Conservation (phyloP, 441 rosid genomes). For the Sinapis alba region DNA sequence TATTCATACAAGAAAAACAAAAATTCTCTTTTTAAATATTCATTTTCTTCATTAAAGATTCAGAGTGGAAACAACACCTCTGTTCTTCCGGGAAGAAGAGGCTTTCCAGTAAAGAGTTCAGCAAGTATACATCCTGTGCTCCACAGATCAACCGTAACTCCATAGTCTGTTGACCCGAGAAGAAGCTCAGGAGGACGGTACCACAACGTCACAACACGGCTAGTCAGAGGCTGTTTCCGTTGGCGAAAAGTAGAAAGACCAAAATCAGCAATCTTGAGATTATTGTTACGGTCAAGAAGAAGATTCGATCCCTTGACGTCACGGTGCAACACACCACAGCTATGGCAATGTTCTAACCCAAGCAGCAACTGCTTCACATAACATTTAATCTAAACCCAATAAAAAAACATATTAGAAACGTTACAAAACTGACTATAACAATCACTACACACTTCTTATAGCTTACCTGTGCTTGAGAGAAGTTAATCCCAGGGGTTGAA, state of each 20-base stretch:
- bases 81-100: slow-evolving; percentile 92
- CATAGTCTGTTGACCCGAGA: slow-evolving; percentile 82
- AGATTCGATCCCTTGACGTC: slow-evolving; percentile 85
- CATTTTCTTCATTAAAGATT: not conserved
- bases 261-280: slow-evolving; percentile 85
- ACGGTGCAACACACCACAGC: slow-evolving; percentile 57
- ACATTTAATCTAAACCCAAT: slow-evolving; percentile 48
- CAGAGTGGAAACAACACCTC: slow-evolving; percentile 52
- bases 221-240: slow-evolving; percentile 78
- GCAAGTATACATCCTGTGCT: slow-evolving; percentile 91
- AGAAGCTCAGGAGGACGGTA: slow-evolving; percentile 92
- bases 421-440: not conserved
- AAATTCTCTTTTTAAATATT: no score
- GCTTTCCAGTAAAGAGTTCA: slow-evolving; percentile 80
- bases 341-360: slow-evolving; percentile 63
- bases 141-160: slow-evolving; percentile 82
- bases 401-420: not conserved
- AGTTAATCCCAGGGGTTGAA: not conserved
- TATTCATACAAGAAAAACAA: no score
- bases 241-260: slow-evolving; percentile 69
- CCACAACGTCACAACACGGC: slow-evolving; percentile 92
- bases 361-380: slow-evolving; percentile 53
- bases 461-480: not conserved
- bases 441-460: no score
- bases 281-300: slow-evolving; percentile 60